These are phyloP conservation scores for Eutrema heterophyllum DNA, from an alignment of 345 rosid species.

Conservation along the genomic window DNA sequence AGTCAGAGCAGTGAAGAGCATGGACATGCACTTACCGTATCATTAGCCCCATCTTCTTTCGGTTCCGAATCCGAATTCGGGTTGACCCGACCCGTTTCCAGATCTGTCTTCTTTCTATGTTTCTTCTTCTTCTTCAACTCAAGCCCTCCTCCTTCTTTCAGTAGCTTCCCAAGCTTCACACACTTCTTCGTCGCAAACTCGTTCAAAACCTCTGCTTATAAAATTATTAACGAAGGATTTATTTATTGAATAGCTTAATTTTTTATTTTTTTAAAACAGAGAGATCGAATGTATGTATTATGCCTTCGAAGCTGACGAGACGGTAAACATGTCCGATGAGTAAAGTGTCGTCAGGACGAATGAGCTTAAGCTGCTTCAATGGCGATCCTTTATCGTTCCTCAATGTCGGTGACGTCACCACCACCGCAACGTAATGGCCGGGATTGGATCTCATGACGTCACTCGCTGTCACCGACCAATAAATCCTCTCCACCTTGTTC, in stretches of 20 bases:
- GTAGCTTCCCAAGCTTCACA: constrained; percentile 63
- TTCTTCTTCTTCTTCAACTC: constrained; percentile 33
- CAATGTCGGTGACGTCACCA: constrained; percentile 44
- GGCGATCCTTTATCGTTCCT: constrained; percentile 45
- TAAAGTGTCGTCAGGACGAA: constrained; percentile 67
- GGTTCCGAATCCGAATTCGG: constrained; percentile 22
- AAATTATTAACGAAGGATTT: background rate
- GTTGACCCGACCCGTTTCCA: constrained; percentile 13
- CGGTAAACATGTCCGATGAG: constrained; percentile 68
- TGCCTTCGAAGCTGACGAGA: constrained; percentile 81
- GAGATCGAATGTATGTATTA: background rate
- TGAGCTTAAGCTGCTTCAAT: constrained; percentile 76
- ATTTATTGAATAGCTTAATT: no score
- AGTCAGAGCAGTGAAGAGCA: background rate
- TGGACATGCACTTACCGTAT: constrained; percentile 11
- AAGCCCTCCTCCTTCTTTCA: constrained; percentile 50
- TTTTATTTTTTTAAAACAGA: background rate
- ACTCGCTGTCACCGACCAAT: constrained; percentile 68
- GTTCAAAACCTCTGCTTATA: constrained; percentile 55
- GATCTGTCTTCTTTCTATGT: constrained; percentile 7
- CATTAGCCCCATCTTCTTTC: background rate
- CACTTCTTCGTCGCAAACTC: constrained; percentile 71
- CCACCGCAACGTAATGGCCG: constrained; percentile 77
- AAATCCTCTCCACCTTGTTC: constrained; percentile 62
- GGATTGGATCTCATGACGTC: constrained; percentile 73